phyloP scores from a whole-genome alignment of 331 rosid genomes.

The Phaseolus coccineus region DNA sequence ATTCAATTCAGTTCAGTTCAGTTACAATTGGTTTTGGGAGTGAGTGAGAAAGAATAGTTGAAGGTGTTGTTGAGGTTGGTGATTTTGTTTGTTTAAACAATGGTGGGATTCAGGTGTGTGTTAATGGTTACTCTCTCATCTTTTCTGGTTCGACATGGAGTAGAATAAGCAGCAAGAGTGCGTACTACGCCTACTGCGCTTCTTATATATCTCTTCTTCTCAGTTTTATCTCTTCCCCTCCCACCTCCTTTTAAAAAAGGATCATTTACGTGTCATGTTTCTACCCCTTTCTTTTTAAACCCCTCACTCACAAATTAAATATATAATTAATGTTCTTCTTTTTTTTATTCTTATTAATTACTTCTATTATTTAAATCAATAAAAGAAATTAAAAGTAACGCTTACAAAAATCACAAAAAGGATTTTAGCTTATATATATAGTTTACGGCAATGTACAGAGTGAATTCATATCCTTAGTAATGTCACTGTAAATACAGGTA shows the following conservation, averaged over 20 bases:
- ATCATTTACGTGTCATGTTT: neutral
- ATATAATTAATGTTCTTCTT: neutral
- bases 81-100: neutral
- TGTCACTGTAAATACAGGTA: no score
- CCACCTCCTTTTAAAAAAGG: neutral
- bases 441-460: no score
- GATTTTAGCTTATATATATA: no score
- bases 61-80: neutral
- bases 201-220: neutral
- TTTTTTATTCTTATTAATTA: no score
- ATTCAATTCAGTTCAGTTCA: neutral
- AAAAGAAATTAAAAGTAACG: no score
- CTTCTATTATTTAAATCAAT: no score
- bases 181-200: slow-evolving; percentile 46
- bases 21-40: no score
- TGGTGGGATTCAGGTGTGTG: no score
- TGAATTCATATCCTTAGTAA: no score
- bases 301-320: neutral
- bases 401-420: no score
- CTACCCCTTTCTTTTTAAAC: neutral
- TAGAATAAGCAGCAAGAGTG: neutral
- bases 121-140: slow-evolving; percentile 20
- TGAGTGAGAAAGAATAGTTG: no score
- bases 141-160: neutral
- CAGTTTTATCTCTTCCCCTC: neutral